Evolutionary conservation across 192 early-diverging fungal genomes (phyloP).

Genomic region (Coemansia sp.): DNA sequence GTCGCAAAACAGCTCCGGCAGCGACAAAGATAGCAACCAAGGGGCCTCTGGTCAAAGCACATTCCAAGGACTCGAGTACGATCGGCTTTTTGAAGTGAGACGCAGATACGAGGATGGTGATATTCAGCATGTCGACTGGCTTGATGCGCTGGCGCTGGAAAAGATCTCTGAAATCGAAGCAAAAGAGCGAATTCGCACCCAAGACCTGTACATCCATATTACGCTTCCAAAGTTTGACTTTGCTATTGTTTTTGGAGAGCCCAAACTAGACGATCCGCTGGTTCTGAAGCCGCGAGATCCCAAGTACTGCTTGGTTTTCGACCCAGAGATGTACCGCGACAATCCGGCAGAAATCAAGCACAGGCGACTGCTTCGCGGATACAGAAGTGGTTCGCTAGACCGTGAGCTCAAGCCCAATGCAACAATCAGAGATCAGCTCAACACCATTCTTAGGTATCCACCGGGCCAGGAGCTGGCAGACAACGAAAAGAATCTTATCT

Average conservation of each 20-base stretch:
- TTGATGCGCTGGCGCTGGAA: conserved; percentile 87
- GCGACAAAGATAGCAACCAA: conserved; percentile 19
- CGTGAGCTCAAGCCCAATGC: conserved; percentile 97
- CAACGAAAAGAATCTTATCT: conserved; percentile 93
- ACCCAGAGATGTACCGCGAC: conserved; percentile 86
- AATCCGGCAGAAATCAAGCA: conserved; percentile 97
- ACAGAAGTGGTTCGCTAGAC: conserved; percentile 88
- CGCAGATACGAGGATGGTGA: conserved; percentile 88
- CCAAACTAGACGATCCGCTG: conserved; percentile 51
- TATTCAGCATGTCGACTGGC: conserved; percentile 84
- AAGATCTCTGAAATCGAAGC: conserved; percentile 84
- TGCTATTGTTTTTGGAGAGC: conserved; percentile 89
- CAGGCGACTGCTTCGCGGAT: conserved; percentile 82
- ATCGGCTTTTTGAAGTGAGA: conserved; percentile 82
- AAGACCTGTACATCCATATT: conserved; percentile 77
- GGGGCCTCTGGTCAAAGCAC: conserved; percentile 45
- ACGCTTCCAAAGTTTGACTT: conserved; percentile 96
- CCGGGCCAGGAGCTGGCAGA: conserved; percentile 81
- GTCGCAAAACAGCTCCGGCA: conserved; percentile 54
- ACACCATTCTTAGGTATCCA: conserved; percentile 89
- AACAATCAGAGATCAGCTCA: conserved; percentile 93
- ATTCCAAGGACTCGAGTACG: conserved; percentile 59
- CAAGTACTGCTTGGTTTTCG: conserved; percentile 64
- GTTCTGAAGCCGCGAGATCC: conserved; percentile 33
- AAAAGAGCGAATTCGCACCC: conserved; percentile 49